Conservation (phyloP, 768 basidiomycete genomes). For the Plicaturopsis crispa region DNA sequence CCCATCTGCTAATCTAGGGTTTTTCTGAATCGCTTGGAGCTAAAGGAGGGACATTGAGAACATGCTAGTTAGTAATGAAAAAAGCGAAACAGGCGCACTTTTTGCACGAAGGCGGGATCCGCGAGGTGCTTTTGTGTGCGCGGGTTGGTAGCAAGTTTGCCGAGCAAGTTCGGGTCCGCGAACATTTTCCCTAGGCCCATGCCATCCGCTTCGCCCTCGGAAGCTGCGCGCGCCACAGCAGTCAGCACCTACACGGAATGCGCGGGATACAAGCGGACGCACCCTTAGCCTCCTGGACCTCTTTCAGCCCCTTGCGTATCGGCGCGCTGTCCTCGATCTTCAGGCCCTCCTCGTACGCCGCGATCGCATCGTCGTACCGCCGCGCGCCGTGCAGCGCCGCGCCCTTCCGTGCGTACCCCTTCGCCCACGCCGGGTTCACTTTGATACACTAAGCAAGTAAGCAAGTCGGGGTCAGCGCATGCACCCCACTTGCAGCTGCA, state of each 20-base stretch:
- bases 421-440: conserved; percentile 76
- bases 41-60: conserved; percentile 18
- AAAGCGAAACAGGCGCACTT: conserved; percentile 26
- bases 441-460: conserved; percentile 54
- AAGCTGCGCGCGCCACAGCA: conserved; percentile 26
- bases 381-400: conserved; percentile 84
- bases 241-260: conserved; percentile 4
- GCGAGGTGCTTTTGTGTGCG: conserved; percentile 78
- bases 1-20: conserved; percentile 57
- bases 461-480: not conserved
- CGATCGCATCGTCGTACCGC: conserved; percentile 76
- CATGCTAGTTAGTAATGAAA: conserved; percentile 4
- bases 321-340: conserved; percentile 78
- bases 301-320: conserved; percentile 80
- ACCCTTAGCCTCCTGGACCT: conserved; percentile 85
- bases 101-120: conserved; percentile 77
- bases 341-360: conserved; percentile 76
- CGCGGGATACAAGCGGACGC: conserved; percentile 10
- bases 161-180: conserved; percentile 73
- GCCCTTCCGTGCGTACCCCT: conserved; percentile 88
- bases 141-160: conserved; percentile 82
- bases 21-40: conserved; percentile 61
- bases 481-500: not conserved
- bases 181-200: conserved; percentile 72
- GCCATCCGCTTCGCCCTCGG: conserved; percentile 39